A percentile compares a stretch with the other conserved stretches of the same genome.
Conservation (phyloP, 208 protist species). For the Leishmania amazonensis region DNA sequence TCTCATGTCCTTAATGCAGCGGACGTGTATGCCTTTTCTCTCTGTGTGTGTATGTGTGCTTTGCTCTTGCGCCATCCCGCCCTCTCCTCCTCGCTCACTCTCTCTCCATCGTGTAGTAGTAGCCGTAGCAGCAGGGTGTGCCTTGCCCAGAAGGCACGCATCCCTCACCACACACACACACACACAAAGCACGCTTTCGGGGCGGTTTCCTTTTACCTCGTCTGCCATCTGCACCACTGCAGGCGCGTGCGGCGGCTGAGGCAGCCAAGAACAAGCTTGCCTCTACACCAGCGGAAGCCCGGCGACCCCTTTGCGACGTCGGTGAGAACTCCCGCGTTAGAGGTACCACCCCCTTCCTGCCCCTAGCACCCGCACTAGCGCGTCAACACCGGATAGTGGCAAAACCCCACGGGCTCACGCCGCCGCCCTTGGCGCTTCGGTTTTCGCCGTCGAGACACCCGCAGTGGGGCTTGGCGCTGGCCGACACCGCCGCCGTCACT, state of each 20-base stretch:
- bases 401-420: background rate
- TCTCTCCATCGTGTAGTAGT: background rate
- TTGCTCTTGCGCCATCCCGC: background rate
- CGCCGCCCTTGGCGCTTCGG: background rate
- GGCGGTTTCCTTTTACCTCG: too few relatives aligned
- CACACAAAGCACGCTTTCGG: background rate
- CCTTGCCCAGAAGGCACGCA: background rate
- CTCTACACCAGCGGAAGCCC: background rate
- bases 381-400: background rate
- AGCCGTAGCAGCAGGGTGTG: background rate
- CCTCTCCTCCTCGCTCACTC: background rate
- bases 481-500: background rate
- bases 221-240: too few relatives aligned
- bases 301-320: background rate
- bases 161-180: background rate
- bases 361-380: background rate
- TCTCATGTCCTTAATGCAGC: background rate
- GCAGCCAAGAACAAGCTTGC: background rate
- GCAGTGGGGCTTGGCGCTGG: background rate
- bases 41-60: background rate
- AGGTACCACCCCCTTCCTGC: background rate
- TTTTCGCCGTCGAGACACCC: background rate
- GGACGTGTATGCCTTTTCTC: background rate
- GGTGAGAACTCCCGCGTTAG: background rate
- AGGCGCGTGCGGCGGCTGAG: background rate